Conservation (phyloP, 2,329 filamentous ascomycete genomes). For the Aspergillus sp. region DNA sequence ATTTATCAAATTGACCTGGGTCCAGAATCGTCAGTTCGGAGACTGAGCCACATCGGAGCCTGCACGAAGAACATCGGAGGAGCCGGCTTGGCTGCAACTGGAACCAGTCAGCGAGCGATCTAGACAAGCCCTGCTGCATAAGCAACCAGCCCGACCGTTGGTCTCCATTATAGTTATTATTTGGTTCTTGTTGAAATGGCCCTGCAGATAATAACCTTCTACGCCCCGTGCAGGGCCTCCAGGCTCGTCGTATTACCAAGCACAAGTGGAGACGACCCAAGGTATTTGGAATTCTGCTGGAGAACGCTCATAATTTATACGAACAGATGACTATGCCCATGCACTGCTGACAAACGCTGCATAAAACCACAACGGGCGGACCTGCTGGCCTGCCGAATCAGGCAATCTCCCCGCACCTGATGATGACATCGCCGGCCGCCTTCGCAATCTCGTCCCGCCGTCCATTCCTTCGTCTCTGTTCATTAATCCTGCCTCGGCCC, state of each 20-base stretch:
- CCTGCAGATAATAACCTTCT: not conserved
- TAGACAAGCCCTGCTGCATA: not conserved
- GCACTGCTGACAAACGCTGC: not conserved
- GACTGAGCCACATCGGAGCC: no score
- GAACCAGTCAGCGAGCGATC: not conserved
- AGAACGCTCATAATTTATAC: not conserved
- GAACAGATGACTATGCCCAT: not conserved
- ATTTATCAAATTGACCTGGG: not conserved
- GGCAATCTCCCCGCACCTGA: slow-evolving; percentile 3
- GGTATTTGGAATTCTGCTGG: slow-evolving; percentile 4
- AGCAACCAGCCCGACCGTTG: not conserved
- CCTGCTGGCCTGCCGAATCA: not conserved
- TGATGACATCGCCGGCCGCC: slow-evolving; percentile 4
- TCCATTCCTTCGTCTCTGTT: not conserved
- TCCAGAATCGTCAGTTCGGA: not conserved
- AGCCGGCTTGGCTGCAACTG: not conserved
- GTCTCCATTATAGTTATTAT: not conserved
- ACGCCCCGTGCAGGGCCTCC: not conserved
- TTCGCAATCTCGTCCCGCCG: not conserved
- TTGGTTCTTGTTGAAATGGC: not conserved
- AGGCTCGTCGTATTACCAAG: not conserved
- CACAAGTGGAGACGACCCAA: not conserved
- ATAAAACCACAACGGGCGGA: not conserved
- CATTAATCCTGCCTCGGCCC: not conserved
- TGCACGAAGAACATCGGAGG: not conserved